Conservation (phyloP, 345 rosid species). For the Aquilaria malaccensis region DNA sequence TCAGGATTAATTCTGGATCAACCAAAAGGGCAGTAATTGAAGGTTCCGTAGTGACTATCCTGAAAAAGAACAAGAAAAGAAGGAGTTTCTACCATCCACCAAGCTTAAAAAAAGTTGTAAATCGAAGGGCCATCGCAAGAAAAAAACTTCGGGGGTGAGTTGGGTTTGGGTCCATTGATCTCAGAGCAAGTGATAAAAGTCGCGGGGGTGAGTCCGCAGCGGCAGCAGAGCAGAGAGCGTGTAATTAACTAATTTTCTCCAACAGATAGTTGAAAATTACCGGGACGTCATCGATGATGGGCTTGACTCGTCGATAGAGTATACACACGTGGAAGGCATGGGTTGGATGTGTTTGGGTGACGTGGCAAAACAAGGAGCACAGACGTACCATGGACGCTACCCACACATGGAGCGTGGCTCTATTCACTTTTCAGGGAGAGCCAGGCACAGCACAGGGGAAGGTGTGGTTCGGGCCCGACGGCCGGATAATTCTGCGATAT, state of each 20-base stretch:
- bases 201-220: not conserved
- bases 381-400: constrained; percentile 23
- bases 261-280: not conserved
- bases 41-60: too few species aligned
- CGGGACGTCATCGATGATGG: not conserved
- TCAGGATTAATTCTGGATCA: not conserved
- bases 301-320: not conserved
- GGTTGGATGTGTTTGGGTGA: not conserved
- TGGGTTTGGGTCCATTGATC: not conserved
- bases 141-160: not conserved
- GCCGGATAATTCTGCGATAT: too few species aligned
- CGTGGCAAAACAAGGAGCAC: not conserved
- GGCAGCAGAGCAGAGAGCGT: not conserved
- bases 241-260: not conserved
- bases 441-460: too few species aligned
- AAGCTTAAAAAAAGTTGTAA: not conserved
- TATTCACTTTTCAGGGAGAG: too few species aligned
- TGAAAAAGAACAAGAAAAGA: not conserved
- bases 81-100: too few species aligned
- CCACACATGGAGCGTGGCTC: constrained; percentile 14
- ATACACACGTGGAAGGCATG: constrained; percentile 6
- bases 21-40: too few species aligned
- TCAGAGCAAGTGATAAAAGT: not conserved
- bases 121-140: too few species aligned
- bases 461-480: too few species aligned